phyloP scores from a whole-genome alignment of 441 rosid species.

The Corymbia calophylla region DNA sequence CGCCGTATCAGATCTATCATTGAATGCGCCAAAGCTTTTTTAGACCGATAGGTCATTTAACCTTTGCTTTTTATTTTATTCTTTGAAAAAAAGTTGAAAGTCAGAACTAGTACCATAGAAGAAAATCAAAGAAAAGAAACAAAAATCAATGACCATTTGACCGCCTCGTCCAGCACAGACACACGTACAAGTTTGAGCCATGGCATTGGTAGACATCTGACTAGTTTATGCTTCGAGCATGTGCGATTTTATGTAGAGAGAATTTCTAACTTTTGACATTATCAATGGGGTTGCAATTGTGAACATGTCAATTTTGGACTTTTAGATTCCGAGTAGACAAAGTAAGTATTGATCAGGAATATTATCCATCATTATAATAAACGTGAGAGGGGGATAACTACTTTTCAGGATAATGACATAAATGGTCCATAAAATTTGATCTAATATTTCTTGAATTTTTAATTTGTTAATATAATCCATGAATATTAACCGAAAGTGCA shows the following conservation, averaged over 20 bases:
- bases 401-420: background rate
- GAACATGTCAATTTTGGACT: accelerated
- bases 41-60: background rate
- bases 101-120: background rate
- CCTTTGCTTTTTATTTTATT: background rate
- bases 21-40: background rate
- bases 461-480: background rate
- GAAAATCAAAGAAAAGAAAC: background rate
- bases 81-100: background rate
- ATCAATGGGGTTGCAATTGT: accelerated
- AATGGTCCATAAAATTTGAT: accelerated
- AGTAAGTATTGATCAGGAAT: background rate
- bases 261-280: background rate
- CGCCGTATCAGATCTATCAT: background rate
- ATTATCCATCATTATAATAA: too few species aligned
- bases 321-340: accelerated
- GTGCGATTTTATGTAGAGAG: background rate
- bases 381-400: too few species aligned
- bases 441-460: too few species aligned
- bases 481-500: accelerated
- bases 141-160: background rate
- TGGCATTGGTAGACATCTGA: background rate
- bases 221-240: background rate
- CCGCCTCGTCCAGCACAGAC: accelerated
- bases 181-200: background rate